phyloP scores from a whole-genome alignment of 2,329 filamentous ascomycete species.

The Colletotrichum australisinense region DNA sequence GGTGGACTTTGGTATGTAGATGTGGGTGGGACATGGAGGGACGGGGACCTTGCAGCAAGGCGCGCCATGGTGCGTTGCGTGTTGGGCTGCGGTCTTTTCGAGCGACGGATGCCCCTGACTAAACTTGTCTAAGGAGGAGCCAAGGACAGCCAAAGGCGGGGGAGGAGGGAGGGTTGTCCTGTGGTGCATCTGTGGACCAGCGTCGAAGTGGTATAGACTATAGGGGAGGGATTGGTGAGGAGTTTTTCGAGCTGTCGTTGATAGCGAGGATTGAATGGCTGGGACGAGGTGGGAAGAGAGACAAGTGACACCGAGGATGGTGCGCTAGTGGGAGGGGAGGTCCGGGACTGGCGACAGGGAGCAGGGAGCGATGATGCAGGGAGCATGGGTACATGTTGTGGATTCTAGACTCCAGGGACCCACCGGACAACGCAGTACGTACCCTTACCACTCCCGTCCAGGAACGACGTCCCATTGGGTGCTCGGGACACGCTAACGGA shows the following conservation, averaged over 20 bases:
- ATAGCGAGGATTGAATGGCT: conserved; percentile 30
- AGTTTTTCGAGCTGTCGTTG: conserved; percentile 33
- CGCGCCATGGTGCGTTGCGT: conserved; percentile 8
- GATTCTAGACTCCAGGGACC: background rate
- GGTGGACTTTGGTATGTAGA: background rate
- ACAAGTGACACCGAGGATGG: conserved; percentile 32
- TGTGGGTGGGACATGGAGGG: conserved; percentile 18
- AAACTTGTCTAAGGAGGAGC: conserved; percentile 29
- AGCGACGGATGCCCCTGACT: conserved; percentile 31
- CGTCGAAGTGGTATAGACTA: conserved; percentile 17
- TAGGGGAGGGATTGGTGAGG: conserved; percentile 32
- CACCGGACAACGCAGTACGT: conserved; percentile 18
- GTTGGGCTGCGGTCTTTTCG: conserved; percentile 26
- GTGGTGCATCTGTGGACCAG: conserved; percentile 15
- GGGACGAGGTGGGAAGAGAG: conserved; percentile 29
- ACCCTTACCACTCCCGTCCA: conserved; percentile 16
- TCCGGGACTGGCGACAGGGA: conserved; percentile 28
- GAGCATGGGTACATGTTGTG: conserved; percentile 16
- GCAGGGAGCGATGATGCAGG: conserved; percentile 13
- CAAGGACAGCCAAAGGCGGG: conserved; percentile 33
- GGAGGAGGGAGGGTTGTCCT: conserved; percentile 14
- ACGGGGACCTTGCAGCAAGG: conserved; percentile 35
- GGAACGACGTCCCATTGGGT: conserved; percentile 7
- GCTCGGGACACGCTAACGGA: conserved; percentile 16
- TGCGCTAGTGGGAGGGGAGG: conserved; percentile 25